Base-by-base conservation (phyloP, 139 green algal genomes). In the Tetradesmus obliquus region DNA sequence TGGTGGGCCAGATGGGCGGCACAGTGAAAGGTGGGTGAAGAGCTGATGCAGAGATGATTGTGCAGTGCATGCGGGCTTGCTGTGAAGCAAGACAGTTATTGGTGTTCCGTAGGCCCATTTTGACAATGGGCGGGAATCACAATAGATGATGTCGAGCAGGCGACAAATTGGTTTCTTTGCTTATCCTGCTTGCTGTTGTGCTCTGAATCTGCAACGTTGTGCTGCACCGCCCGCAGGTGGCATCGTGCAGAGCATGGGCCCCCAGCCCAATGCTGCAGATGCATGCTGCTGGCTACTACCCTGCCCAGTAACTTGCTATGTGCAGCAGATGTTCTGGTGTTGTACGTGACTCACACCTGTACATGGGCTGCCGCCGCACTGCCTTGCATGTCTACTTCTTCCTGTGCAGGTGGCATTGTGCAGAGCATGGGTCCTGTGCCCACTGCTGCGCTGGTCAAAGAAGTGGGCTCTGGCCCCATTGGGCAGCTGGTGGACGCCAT, bases 201-300 rank as follows among this genome's bases (percentile, higher is more conserved):
- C 13, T 60, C 8, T 45, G 32, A 45, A 45, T 45, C 32, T 45
- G 32, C 32, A 45, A 45, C 32, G 32, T 45, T 45, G 32, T 45
- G 32, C 32, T 45, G 32, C 32, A 45, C 32, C 32, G 32, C 32
- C 32, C 74, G 20, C 86, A 80, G 91, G 62, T 24, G 62, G n/a
- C 84, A 93, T 93, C 32, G 91, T 93, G n/a, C 74, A 66, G 4
- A 71, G 45, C 79, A 93, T 91, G 79, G 79, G 86, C 32, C 12
- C 91, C 17, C n/a, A 53, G 6, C 13, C 62, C 72, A 88, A 69
- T 5, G 81, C 66, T 10, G 91, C 72, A 45, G 32, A 45, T 45
- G 32, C 32, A 45, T 45, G 32, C 32, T 45, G 32, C 32, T 45
- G 32, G 32, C 32, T 45, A 45, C 32, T 45, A 45, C 32, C 32